Percentiles rank a stretch among this genome's conserved stretches.
phyloP scores from a whole-genome alignment of 2,329 filamentous ascomycete species.

The Cladosporium sp. region DNA sequence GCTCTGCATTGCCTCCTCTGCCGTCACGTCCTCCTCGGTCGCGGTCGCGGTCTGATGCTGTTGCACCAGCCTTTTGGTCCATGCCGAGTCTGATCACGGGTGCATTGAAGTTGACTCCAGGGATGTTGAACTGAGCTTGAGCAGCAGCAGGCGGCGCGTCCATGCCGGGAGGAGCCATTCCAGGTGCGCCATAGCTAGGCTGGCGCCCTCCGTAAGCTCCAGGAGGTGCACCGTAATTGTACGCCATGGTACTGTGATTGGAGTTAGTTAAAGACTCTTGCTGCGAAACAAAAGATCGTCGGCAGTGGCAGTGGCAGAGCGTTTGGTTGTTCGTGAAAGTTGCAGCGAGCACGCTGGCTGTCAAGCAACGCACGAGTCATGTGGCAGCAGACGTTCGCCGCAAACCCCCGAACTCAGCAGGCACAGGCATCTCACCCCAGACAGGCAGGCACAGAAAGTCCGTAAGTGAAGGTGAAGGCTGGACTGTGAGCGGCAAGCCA shows the following conservation, averaged over 20 bases:
- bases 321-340: conserved; percentile 5
- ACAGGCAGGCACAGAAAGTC: conserved; percentile 11
- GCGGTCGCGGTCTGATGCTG: conserved; percentile 30
- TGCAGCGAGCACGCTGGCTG: neutral
- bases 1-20: conserved; percentile 41
- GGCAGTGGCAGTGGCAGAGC: neutral
- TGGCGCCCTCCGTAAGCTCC: conserved; percentile 69
- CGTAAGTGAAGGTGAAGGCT: neutral
- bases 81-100: conserved; percentile 93
- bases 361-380: conserved; percentile 14
- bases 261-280: neutral
- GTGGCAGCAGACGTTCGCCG: conserved; percentile 13
- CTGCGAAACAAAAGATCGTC: neutral
- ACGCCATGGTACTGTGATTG: conserved; percentile 34
- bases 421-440: neutral
- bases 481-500: neutral
- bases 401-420: conserved; percentile 15
- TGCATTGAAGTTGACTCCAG: conserved; percentile 95
- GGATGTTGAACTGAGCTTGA: conserved; percentile 73
- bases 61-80: conserved; percentile 45
- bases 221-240: conserved; percentile 43
- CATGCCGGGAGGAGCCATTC: conserved; percentile 67
- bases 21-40: conserved; percentile 19
- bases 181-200: conserved; percentile 68
- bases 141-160: conserved; percentile 76